Percentiles rank a stretch among this genome's conserved stretches.
phyloP scores from a whole-genome alignment of 2,329 filamentous ascomycete species.

The Pseudocercospora pini-densiflorae region DNA sequence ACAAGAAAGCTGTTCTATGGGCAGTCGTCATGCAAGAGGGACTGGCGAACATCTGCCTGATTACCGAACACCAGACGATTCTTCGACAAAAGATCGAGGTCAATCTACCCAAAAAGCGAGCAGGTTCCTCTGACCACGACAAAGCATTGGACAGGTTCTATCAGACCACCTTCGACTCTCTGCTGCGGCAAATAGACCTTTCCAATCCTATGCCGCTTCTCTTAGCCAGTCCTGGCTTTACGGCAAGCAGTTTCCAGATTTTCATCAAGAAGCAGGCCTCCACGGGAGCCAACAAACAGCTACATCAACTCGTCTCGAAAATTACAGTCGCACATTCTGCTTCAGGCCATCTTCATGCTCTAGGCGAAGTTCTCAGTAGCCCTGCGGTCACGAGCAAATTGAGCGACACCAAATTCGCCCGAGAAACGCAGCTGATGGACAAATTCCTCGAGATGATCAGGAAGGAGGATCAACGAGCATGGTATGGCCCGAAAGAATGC shows the following conservation, averaged over 20 bases:
- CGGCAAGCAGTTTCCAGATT: conserved; percentile 77
- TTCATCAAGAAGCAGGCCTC: conserved; percentile 69
- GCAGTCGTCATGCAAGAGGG: conserved; percentile 95
- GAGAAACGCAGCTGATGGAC: conserved; percentile 84
- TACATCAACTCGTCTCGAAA: conserved; percentile 66
- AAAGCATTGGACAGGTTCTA: conserved; percentile 70
- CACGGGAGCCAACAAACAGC: conserved; percentile 71
- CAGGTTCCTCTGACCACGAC: conserved; percentile 65
- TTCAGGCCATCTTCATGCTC: conserved; percentile 82
- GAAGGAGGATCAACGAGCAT: conserved; percentile 83
- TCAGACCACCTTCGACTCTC: conserved; percentile 73
- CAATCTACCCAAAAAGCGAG: conserved; percentile 69
- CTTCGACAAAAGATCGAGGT: conserved; percentile 72
- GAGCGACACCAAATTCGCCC: conserved; percentile 84
- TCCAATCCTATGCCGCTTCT: conserved; percentile 71
- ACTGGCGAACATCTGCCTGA: conserved; percentile 78
- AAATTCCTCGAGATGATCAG: conserved; percentile 78
- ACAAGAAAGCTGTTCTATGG: conserved; percentile 79
- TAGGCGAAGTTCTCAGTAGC: conserved; percentile 85
- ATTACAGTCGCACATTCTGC: conserved; percentile 79
- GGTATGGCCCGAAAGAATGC: conserved; percentile 86
- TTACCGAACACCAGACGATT: conserved; percentile 79
- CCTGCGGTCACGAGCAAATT: conserved; percentile 77
- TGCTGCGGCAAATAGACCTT: conserved; percentile 80
- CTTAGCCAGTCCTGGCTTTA: conserved; percentile 87